Conservation (phyloP, 140 eudicot genomes). For the Anethum foeniculum region DNA sequence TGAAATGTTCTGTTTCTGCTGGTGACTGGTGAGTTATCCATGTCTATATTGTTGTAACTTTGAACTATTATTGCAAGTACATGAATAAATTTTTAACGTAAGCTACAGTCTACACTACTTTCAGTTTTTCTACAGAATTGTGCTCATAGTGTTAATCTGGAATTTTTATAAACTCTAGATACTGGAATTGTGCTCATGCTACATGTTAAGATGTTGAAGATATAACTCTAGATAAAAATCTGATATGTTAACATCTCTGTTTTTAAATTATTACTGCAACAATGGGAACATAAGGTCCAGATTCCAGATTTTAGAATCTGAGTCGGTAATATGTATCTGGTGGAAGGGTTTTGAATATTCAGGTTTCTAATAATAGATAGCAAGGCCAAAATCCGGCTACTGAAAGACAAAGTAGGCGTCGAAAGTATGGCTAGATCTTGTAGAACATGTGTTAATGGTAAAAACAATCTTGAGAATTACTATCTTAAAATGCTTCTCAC, state of each 20-base stretch:
- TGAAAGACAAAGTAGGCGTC: conserved; percentile 6
- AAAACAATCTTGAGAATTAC: too few species aligned
- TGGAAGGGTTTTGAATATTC: neutral
- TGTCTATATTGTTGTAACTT: neutral
- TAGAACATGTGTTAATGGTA: too few species aligned
- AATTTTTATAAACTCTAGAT: too few species aligned
- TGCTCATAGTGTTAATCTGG: too few species aligned
- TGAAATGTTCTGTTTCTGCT: neutral
- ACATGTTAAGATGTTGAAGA: too few species aligned
- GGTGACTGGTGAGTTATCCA: neutral
- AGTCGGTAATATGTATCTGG: neutral
- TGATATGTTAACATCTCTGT: too few species aligned
- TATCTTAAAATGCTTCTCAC: too few species aligned
- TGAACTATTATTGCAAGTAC: neutral
- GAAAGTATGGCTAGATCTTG: conserved; percentile 19
- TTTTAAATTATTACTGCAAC: too few species aligned
- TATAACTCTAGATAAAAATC: too few species aligned
- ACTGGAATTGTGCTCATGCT: too few species aligned
- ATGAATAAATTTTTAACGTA: neutral
- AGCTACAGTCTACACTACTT: neutral
- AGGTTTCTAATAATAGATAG: neutral
- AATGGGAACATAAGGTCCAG: too few species aligned
- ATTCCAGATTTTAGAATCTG: neutral
- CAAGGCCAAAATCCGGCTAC: neutral
- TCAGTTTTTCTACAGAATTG: too few species aligned